Evolutionary conservation across 2,329 filamentous ascomycete genomes (phyloP), one percentile per base, ranked within the genome.

Genomic region (Malbranchea zuffiana): DNA sequence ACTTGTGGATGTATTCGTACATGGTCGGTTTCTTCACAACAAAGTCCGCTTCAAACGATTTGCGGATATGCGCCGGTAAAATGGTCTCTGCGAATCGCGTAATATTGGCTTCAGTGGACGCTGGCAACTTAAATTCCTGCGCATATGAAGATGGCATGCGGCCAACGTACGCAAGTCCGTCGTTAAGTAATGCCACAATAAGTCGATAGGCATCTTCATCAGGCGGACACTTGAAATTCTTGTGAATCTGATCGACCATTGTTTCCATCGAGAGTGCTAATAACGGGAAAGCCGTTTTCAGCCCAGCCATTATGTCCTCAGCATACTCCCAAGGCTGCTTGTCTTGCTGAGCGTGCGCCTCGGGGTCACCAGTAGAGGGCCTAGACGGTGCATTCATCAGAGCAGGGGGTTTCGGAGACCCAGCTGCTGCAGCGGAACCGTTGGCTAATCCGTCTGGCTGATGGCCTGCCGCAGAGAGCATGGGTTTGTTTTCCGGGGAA

Each of bases 161-260:
- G 46, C 83, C 85, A 27, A 96, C 85, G 50, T 95, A 95, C 18
- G 85, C 85, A 36, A 98, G 65, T 0, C 85, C 90, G 59, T 99
- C 90, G 56, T 98, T 98, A 15, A 98, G 74, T 7, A 99, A 67
- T 2, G 90, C 92, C n/a, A 96, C 88, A 47, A 98, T 98, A 11
- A 99, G 71, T 33, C 90, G 75, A 60, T 96, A 96, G 2, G 90
- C 92, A 64, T 99, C 90, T 58, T 99, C 90, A 51, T 99, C 90
- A 0, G 88, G 88, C 10, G 88, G 88, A 52, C 90, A 96, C 64
- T 98, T 98, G 74, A 98, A 98, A 62, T 96, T 82, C 68, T 96
- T 96, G 59, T 90, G 82, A 41, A 98, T 94, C 61, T 96, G 88
- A 55, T 98, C 90, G 19, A 96, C 87, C 86, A 96, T 98, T 0